phyloP scores from a whole-genome alignment of 2,329 filamentous ascomycete genomes.

The Monilinia polystroma region DNA sequence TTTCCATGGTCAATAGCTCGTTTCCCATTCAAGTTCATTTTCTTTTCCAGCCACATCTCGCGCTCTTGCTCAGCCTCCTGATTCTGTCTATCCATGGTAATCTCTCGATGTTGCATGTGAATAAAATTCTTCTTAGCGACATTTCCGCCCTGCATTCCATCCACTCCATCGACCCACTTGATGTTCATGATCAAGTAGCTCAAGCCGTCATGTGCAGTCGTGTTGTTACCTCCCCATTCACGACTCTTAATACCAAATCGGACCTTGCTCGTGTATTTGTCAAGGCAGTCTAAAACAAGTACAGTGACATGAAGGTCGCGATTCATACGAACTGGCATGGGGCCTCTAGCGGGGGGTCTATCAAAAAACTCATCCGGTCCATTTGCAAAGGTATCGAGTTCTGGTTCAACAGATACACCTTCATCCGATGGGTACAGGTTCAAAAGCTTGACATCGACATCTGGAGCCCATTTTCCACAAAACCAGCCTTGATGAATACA shows the following conservation, averaged over 20 bases:
- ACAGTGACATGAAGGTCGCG: slow-evolving; percentile 86
- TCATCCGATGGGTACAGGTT: slow-evolving; percentile 49
- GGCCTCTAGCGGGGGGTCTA: slow-evolving; percentile 57
- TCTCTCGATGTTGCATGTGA: slow-evolving; percentile 25
- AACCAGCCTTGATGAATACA: slow-evolving; percentile 95
- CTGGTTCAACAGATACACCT: slow-evolving; percentile 23
- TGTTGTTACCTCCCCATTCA: slow-evolving; percentile 63
- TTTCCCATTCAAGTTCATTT: slow-evolving; percentile 24
- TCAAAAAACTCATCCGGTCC: slow-evolving; percentile 42
- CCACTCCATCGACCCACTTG: slow-evolving; percentile 80
- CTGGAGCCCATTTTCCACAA: slow-evolving; percentile 79
- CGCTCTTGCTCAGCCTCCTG: slow-evolving; percentile 12
- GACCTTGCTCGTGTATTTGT: slow-evolving; percentile 72
- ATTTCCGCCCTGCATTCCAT: slow-evolving; percentile 46
- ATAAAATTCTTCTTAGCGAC: slow-evolving; percentile 40
- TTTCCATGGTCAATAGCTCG: slow-evolving; percentile 12
- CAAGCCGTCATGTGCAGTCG: slow-evolving; percentile 51
- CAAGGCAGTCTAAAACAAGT: slow-evolving; percentile 75
- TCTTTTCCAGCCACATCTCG: slow-evolving; percentile 22
- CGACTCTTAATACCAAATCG: slow-evolving; percentile 81
- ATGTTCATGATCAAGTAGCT: slow-evolving; percentile 83
- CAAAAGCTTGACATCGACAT: slow-evolving; percentile 69
- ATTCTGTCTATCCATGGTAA: slow-evolving; percentile 30
- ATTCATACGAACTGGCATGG: slow-evolving; percentile 62
- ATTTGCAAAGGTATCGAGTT: slow-evolving; percentile 1